These are phyloP conservation scores for Clausena lansium DNA, from an alignment of 345 rosid genomes.

Conservation along the genomic window DNA sequence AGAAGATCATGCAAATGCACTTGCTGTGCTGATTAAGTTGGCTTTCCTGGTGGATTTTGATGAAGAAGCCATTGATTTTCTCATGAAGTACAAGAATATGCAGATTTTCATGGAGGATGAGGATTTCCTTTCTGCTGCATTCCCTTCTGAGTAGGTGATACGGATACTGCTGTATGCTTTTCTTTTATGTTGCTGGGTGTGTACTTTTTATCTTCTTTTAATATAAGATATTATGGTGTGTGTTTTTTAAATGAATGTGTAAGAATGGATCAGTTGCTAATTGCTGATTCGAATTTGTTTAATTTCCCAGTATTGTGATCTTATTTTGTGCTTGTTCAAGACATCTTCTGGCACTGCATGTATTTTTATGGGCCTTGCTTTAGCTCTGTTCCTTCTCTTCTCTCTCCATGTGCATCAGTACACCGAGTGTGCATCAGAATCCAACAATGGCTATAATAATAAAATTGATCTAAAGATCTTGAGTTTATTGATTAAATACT, in stretches of 20 bases:
- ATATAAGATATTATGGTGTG: neutral
- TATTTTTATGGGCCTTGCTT: too few species aligned
- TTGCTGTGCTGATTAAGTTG: slow-evolving; percentile 55
- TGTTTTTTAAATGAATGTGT: neutral
- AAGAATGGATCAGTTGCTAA: neutral
- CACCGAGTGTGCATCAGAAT: too few species aligned
- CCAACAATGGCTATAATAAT: too few species aligned
- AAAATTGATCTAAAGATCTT: too few species aligned
- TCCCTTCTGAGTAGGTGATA: slow-evolving; percentile 16
- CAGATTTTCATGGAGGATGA: slow-evolving; percentile 51
- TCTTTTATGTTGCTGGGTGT: neutral
- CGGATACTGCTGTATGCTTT: neutral
- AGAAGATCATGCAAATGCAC: slow-evolving; percentile 40
- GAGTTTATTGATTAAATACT: too few species aligned
- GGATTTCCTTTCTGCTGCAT: slow-evolving; percentile 41
- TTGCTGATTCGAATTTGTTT: neutral
- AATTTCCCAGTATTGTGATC: neutral
- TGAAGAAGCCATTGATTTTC: slow-evolving; percentile 47
- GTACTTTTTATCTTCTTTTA: too few species aligned
- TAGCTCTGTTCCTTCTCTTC: too few species aligned
- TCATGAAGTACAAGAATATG: slow-evolving; percentile 59
- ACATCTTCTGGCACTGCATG: neutral
- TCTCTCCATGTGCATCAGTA: too few species aligned
- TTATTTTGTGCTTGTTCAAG: neutral
- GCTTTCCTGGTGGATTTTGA: slow-evolving; percentile 50